Base-by-base conservation (phyloP, 148 eudicot species). In the Fagopyrum homotropicum region DNA sequence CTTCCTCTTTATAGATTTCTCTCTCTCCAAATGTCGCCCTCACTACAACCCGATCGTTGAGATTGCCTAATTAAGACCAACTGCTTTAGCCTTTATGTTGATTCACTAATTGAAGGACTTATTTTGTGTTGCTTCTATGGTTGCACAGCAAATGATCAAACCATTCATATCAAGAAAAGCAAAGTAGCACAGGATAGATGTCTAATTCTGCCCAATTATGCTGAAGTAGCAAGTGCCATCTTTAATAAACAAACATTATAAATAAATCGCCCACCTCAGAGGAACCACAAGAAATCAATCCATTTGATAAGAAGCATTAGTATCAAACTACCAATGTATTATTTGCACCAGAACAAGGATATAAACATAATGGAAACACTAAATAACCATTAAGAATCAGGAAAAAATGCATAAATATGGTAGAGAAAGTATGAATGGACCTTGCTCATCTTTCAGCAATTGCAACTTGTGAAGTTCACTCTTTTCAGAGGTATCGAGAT, bases 381-480 rank as follows among this genome's bases (percentile, higher is more conserved):
- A 54, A 2, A 54, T 10, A n/a, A 15, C n/a, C n/a, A 54, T 14
- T 54, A 54, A 54, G n/a, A 15, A 12, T 6, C 26, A 22, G 59
- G 59, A 15, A 4, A 54, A 4, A 54, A 54, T 54, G 19, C 56
- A 54, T 54, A 54, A 54, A 14, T 11, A 54, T 54, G 59, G 59
- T 54, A 15, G 59, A 54, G 6, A 17, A 55, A 55, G 17, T 51
- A 19, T 22, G n/a, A 49, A 10, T 8, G 54, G 19, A 92, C 99
- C 99, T 88, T 95, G 99, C 77, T 95, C 99, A 79, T 95, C 97
- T 84, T 95, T 95, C 80, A 92, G 83, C 74, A 83, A 89, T 77
- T 95, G 99, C 77, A 95, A 83, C 86, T 92, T 95, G 88, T 95
- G 94, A 80, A 95, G 93, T 77, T 92, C 99, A 83, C 99, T 95